Base-by-base conservation (phyloP, 306 rosid species). In the Casuarina equisetifolia region DNA sequence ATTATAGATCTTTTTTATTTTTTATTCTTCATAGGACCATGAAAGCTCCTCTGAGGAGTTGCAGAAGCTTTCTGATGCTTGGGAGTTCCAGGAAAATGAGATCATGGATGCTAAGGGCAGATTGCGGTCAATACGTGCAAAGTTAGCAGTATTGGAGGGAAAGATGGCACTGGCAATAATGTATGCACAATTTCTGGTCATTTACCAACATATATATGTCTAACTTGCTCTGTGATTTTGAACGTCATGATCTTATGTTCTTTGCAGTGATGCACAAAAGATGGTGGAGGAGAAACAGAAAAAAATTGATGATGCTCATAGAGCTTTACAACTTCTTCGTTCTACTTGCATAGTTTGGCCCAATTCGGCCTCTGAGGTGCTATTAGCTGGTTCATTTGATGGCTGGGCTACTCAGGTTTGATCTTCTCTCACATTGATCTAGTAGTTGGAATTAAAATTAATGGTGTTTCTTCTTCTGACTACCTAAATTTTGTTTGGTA, bases 361-460 rank as follows among this genome's bases (percentile, higher is more conserved):
- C 20, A 93, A 75, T 84, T 62, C 83, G 63, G 99, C 96, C 81
- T 85, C 97, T 4, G 92, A 90, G 85, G 99, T 96, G 82, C 85
- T 91, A 74, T 79, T 96, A 58, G 80, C 75, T 4, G 99, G 98
- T 74, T 96, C 99, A 39, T 96, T 88, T 76, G 98, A 96, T 85
- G 99, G 99, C 76, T 92, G 99, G 98, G 81, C 93, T 44, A 76
- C 88, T 68, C 86, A 91, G 99, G 97, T 96, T 6, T 78, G 55
- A 57, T 77, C 72, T 79, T 73, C 61, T 58, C 57, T 84, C 54
- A 45, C 68, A 42, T 76, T 9, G 53, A 42, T 61, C 48, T n/a
- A 2, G 76, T 81, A n/a, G 3, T 39, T 32, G 12, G 49, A 39
- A 43, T 59, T 39, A 0, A 6, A 39, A 20, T 17, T 1, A 9